Evolutionary conservation across 495 filamentous ascomycete genomes (phyloP), one percentile per base, ranked within the genome.

Genomic region (Penicillium daleae): DNA sequence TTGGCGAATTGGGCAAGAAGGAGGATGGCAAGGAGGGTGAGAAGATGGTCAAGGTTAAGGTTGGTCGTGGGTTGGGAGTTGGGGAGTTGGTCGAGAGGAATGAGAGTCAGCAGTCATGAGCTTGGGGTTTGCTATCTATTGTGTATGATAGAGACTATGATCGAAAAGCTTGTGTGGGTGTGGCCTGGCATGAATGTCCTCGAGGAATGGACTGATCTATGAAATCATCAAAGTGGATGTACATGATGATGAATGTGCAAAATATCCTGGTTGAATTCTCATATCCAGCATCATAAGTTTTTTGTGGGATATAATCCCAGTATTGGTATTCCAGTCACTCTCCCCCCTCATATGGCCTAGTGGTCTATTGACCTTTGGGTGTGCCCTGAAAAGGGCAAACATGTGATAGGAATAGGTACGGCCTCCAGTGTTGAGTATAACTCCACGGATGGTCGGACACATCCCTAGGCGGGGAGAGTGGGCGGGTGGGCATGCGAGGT

Each of bases 41-140:
- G 65, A 81, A 76, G 73, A 79, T 80, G 78, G 78, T 84, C 49
- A 86, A 84, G 68, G 91, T 96, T 53, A 95, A 92, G 82, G 85
- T 96, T 31, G 93, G 93, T 22, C 79, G 92, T 62, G 85, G 78
- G 4, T 71, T 97, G 22, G 93, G 93, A 8, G 93, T 97, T 4
- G 89, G 89, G 8, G 92, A 95, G 66, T 75, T 97, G 74, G 89
- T 93, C 29, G 92, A 96, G 85, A 86, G 85, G 76, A 90, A 88
- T 74, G 91, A 90, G 68, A 65, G 48, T 62, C 60, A 65, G 63
- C 42, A 61, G 44, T 57, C 51, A 54, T 54, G 7, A 35, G 44
- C 22, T 27, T 26, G 22, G 39, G 13, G 35, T 22, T 7, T 46
- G 19, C 6, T 6, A 22, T 22, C 22, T 52, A 3, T 19, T 33